Percentiles rank a stretch among this genome's conserved stretches.
Evolutionary conservation across 2,329 filamentous ascomycete genomes (phyloP).

Genomic region (Aureobasidium musti): DNA sequence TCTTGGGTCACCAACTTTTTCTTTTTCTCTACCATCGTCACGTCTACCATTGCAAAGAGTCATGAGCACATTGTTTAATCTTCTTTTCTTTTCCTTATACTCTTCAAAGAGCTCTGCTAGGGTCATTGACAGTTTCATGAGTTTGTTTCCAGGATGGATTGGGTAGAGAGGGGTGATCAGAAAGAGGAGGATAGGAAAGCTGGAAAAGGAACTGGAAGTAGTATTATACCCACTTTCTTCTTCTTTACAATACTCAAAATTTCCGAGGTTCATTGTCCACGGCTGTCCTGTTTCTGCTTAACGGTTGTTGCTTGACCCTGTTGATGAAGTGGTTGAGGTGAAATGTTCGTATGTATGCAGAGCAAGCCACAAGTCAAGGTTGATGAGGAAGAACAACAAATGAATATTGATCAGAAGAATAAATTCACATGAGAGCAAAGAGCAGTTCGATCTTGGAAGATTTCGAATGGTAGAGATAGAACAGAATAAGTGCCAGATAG

Average conservation of each 20-base stretch:
- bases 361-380: too few species aligned
- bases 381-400: too few species aligned
- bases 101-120: neutral
- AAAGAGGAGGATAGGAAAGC: neutral
- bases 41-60: neutral
- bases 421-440: too few species aligned
- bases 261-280: neutral
- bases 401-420: too few species aligned
- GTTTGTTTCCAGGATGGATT: neutral
- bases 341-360: too few species aligned
- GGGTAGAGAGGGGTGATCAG: too few species aligned
- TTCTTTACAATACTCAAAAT: neutral
- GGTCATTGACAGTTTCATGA: neutral
- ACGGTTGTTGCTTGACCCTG: neutral
- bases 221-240: neutral
- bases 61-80: neutral
- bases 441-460: too few species aligned
- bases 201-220: neutral
- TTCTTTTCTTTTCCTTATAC: neutral
- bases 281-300: too few species aligned
- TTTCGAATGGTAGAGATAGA: too few species aligned
- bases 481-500: too few species aligned
- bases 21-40: neutral
- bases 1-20: neutral
- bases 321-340: neutral